Evolutionary conservation across 768 basidiomycete genomes (phyloP), one percentile per base, ranked within the genome.

Genomic region (Suillus weaverae): DNA sequence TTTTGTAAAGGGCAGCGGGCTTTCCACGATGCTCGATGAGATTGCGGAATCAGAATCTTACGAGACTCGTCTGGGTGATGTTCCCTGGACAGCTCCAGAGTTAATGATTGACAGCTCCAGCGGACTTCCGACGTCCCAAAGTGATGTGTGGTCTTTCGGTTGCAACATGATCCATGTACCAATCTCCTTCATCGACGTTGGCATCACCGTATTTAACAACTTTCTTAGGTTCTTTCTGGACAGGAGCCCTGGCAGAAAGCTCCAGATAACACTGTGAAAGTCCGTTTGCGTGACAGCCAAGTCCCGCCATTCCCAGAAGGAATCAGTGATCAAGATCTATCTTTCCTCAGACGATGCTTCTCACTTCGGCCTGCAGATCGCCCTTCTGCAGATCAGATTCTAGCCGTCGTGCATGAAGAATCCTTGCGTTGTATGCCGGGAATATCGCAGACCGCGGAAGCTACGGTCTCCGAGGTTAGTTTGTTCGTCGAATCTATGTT

Each of bases 21-120:
- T 81, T 7, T 82, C 81, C 20, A 79, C 67, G 26, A 76, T 82
- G 61, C 71, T 78, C n/a, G 70, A 70, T 14, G 77, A 81, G 62
- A 70, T 77, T 64, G 70, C 75, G 43, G 69, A 73, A n/a, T 61
- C 71, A 20, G 69, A 68, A 36, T 73, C 68, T 39, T 69, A 59
- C 41, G 46, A 20, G 30, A 61, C 63, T 3, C 44, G 56, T 36
- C 30, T 8, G 35, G 69, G 64, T 1, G 63, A 67, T 14, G 8
- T 64, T 1, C 59, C 63, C 6, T 68, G 69, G 67, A 54, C 50
- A 2, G 70, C 70, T 4, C 70, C 70, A 10, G 70, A 71, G 22
- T 61, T 70, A 8, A 41, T 71, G 11, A 59, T 55, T 2, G 35
- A 32, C 14, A 30, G 32, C 6, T 48, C 46, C 22, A 35, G 26